These are phyloP conservation scores for Suhomyces sp. DNA, from an alignment of 805 yeast genomes.

Conservation along the genomic window DNA sequence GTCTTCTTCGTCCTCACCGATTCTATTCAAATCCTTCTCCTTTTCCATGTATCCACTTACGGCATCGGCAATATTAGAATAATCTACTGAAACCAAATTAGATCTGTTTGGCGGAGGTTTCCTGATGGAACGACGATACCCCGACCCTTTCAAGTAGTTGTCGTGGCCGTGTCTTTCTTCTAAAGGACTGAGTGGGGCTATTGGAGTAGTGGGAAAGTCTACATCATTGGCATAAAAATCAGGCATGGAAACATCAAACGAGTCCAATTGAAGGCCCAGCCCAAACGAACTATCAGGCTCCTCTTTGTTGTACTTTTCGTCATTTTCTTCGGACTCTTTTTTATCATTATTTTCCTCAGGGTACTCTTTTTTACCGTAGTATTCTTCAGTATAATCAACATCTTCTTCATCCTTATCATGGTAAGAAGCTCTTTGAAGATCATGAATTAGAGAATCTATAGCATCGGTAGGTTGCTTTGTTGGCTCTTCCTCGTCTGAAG, in stretches of 20 bases:
- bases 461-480: constrained; percentile 23
- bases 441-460: constrained; percentile 37
- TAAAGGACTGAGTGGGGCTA: constrained; percentile 22
- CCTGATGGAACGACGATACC: constrained; percentile 32
- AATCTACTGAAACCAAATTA: constrained; percentile 25
- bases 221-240: constrained; percentile 20
- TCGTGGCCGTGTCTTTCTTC: constrained; percentile 23
- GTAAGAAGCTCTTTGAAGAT: constrained; percentile 23
- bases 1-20: constrained; percentile 2
- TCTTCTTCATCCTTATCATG: neutral
- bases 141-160: constrained; percentile 20
- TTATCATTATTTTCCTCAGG: neutral
- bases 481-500: constrained; percentile 1
- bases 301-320: no score
- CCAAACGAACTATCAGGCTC: neutral
- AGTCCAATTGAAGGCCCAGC: constrained; percentile 11
- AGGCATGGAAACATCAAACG: constrained; percentile 25
- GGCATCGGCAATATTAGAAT: constrained; percentile 30
- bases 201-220: constrained; percentile 18
- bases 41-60: constrained; percentile 26
- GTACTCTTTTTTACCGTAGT: neutral
- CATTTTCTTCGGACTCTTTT: neutral
- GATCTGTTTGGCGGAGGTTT: constrained; percentile 32
- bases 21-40: neutral
- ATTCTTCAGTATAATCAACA: neutral